phyloP scores from a whole-genome alignment of 345 rosid species.

The Hevea brasiliensis region DNA sequence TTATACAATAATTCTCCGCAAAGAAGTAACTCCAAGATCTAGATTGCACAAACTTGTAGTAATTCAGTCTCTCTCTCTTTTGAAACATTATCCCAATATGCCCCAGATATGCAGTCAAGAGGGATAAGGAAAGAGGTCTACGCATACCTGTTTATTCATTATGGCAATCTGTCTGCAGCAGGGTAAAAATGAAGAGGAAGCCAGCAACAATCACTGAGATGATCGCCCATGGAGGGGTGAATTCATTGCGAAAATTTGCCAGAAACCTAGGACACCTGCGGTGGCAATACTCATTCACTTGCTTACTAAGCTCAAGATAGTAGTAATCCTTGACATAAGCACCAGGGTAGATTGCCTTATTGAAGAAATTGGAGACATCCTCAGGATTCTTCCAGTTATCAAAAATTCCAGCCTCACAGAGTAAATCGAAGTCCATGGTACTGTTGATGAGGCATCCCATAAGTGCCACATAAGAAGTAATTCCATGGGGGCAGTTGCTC shows the following conservation, averaged over 20 bases:
- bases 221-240: constrained; percentile 27
- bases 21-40: too few species aligned
- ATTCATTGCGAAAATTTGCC: constrained; percentile 15
- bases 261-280: constrained; percentile 18
- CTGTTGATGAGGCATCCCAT: constrained; percentile 31
- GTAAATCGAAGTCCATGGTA: constrained; percentile 17
- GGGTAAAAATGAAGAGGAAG: neutral
- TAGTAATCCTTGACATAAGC: constrained; percentile 16
- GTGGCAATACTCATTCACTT: constrained; percentile 9
- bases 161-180: neutral
- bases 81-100: too few species aligned
- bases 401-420: constrained; percentile 10
- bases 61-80: too few species aligned
- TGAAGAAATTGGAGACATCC: constrained; percentile 17
- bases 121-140: too few species aligned
- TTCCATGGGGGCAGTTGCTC: neutral
- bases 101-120: too few species aligned
- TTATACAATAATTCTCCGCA: too few species aligned
- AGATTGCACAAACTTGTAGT: too few species aligned
- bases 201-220: constrained; percentile 17
- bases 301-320: constrained; percentile 5
- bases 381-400: constrained; percentile 23
- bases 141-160: neutral
- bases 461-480: constrained; percentile 29
- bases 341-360: constrained; percentile 20